These are phyloP conservation scores for Aspergillus pseudonomiae DNA, from an alignment of 2,329 filamentous ascomycete genomes.

Conservation along the genomic window DNA sequence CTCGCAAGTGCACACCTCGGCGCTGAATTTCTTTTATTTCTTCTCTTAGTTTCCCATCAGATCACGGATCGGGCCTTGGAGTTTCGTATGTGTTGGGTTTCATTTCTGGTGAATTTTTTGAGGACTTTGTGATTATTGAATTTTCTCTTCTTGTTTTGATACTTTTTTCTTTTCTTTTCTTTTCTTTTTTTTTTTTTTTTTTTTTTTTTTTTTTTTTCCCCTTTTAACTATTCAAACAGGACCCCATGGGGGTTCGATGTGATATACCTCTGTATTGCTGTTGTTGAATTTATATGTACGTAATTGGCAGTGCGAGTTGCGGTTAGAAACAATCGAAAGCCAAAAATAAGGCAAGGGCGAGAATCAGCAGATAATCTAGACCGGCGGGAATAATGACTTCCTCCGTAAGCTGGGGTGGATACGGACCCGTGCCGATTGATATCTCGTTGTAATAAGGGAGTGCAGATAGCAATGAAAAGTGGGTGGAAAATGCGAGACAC, in stretches of 20 bases:
- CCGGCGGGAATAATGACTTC: neutral
- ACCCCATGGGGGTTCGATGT: neutral
- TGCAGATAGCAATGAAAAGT: conserved; percentile 1
- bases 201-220: too few relatives aligned
- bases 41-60: conserved; percentile 1
- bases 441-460: neutral
- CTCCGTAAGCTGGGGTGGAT: neutral
- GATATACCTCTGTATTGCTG: neutral
- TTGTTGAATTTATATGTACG: neutral
- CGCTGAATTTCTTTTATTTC: neutral
- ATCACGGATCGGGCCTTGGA: conserved; percentile 13
- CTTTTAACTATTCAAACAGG: neutral
- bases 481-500: neutral
- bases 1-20: neutral
- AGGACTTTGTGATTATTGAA: neutral
- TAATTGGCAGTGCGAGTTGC: neutral
- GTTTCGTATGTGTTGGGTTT: conserved; percentile 12
- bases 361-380: neutral
- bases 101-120: conserved; percentile 20
- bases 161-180: neutral
- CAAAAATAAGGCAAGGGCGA: neutral
- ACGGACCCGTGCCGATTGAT: neutral
- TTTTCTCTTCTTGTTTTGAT: neutral
- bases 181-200: neutral
- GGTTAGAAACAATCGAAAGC: neutral